Evolutionary conservation across 108 stramenopile genomes (phyloP), one percentile per base, ranked within the genome.

Genomic region (Pelagomonas calceolata): DNA sequence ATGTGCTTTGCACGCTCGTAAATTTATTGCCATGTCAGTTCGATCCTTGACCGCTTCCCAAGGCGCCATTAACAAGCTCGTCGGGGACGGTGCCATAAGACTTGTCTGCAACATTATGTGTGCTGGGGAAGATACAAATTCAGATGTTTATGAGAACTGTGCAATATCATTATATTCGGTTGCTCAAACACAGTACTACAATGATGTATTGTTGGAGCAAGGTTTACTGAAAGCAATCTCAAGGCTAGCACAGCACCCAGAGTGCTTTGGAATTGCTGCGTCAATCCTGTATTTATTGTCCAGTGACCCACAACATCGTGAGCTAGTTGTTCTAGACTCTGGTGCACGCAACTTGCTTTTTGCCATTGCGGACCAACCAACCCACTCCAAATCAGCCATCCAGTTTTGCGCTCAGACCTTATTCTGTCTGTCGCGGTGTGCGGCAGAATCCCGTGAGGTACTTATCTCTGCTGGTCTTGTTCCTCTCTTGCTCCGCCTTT

Each of bases 1-100:
- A 12, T 29, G 70, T 64, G 60, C n/a, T 5, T 64, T 63, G 63
- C 64, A 64, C 32, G 7, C 18, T 32, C 64, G 64, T 35, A 34
- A 18, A 14, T 64, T 71, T 64, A 36, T 71, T 34, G 64, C 64
- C 10, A 36, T n/a, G 64, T 26, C 64, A 0, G 18, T 71, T 4
- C 64, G 64, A 30, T 64, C 64, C 70, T 34, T 71, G 70, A 34
- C n/a, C 32, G 64, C 26, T 26, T 29, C 34, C 30, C 4, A 16
- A 29, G 70, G 35, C 34, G 44, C 64, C 21, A 34, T 64, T 18
- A 36, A 36, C 30, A 65, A 33, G 63, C 34, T 71, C 63, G 64
- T 71, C 34, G 70, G 65, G 34, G 70, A 71, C 32, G 70, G 70
- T 10, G 70, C 64, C 34, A 36, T 71, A 4, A 32, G 60, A 4